Base-by-base conservation (phyloP, 208 protist genomes). In the Acanthamoeba castellanii region DNA sequence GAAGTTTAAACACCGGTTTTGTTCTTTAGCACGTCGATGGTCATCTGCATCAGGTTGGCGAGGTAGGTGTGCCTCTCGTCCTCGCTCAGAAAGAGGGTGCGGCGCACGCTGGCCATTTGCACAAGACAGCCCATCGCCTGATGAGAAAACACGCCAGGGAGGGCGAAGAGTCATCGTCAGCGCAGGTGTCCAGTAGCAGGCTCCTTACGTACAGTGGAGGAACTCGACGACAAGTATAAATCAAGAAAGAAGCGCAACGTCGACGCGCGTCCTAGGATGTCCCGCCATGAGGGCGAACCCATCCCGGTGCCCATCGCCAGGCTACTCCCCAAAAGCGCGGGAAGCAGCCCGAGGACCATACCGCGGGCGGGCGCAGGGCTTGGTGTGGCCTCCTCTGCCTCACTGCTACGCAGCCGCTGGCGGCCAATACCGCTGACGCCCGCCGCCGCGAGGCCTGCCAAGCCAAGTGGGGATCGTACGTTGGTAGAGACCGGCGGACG, bases 221-320 rank as follows among this genome's bases (percentile, higher is more conserved):
- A 95, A 37, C 2, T 7, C 8, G 95, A 76, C 5, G 47, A 47
- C 47, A n/a, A 50, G 82, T 98, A 98, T 8, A 98, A 52, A 34
- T 97, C 95, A 70, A 96, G 97, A 81, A 98, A 98, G 34, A 98
- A 64, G 57, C 97, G 55, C n/a, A 97, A 74, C 37, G 94, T 97
- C 45, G 93, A 85, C 8, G 57, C 45, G 47, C 98, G 97, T 59
- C 97, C 95, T 64, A 98, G 96, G 25, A 97, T 32, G 42, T 42
- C 2, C 52, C 96, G 95, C 98, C 98, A 98, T 50, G 52, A 14
- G 18, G 94, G 37, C 57, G 98, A 97, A 22, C 55, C 13, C 55
- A 22, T 22, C 55, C 55, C 55, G 55, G 55, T 3, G 11, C 22
- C 55, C 20, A 59, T 14, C 13, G 55, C 20, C 22, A 66, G 59